phyloP scores from a whole-genome alignment of 805 yeast species.

The Metschnikowia chrysomelidarum region DNA sequence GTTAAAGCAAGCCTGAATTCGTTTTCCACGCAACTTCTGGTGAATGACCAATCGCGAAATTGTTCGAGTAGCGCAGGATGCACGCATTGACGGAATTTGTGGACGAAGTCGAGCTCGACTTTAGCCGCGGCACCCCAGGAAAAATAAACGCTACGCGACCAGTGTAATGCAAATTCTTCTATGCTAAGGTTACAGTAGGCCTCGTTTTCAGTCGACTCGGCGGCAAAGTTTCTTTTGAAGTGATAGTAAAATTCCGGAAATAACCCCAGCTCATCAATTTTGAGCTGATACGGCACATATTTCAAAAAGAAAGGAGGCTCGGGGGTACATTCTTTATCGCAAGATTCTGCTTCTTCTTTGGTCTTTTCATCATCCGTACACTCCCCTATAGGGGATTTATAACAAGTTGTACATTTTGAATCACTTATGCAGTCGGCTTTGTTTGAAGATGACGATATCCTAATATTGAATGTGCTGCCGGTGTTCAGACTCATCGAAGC shows the following conservation, averaged over 20 bases:
- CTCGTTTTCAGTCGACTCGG: slow-evolving; percentile 1
- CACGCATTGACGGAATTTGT: slow-evolving; percentile 1
- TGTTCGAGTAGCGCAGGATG: slow-evolving; percentile 1
- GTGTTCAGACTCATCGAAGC: too few species aligned
- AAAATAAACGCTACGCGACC: not conserved
- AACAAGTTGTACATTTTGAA: too few species aligned
- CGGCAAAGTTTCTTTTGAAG: slow-evolving; percentile 1
- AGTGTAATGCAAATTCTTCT: not conserved
- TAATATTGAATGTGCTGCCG: too few species aligned
- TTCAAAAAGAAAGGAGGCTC: too few species aligned
- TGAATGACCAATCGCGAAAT: not conserved
- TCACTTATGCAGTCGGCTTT: too few species aligned
- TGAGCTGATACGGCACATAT: slow-evolving; percentile 4
- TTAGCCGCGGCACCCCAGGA: not conserved
- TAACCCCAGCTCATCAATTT: not conserved
- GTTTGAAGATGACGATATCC: too few species aligned
- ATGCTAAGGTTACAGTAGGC: slow-evolving; percentile 1
- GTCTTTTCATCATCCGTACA: too few species aligned
- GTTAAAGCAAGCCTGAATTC: not conserved
- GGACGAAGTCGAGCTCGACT: slow-evolving; percentile 1
- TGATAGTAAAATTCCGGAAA: slow-evolving; percentile 7
- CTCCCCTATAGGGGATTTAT: too few species aligned
- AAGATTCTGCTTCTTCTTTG: too few species aligned
- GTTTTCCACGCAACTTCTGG: not conserved
- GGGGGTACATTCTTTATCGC: too few species aligned